Conservation (phyloP, 495 filamentous ascomycete species). For the Parachaetomium inaequale region DNA sequence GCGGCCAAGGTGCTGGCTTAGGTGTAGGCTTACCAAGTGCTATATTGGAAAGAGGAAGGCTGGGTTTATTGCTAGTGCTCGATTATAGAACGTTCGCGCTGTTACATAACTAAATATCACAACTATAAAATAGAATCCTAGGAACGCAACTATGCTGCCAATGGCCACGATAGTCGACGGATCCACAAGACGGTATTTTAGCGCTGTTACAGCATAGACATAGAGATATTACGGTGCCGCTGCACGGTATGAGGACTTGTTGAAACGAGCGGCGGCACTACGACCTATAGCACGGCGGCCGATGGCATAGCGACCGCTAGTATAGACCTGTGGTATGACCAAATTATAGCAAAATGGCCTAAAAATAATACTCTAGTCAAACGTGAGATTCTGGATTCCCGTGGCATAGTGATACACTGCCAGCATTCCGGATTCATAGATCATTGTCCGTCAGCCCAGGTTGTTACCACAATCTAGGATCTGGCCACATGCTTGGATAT, state of each 20-base stretch:
- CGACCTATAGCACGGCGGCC: slow-evolving; percentile 1
- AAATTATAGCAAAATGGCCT: not conserved
- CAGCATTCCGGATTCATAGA: not conserved
- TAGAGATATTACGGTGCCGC: slow-evolving; percentile 5
- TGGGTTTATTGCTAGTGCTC: not conserved
- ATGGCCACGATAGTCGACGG: no score
- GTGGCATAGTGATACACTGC: not conserved
- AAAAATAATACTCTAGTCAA: slow-evolving; percentile 4
- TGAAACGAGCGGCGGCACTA: slow-evolving; percentile 6
- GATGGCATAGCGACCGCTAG: not conserved
- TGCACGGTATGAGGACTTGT: not conserved
- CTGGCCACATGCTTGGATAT: not conserved
- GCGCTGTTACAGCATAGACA: not conserved
- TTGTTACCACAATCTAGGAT: not conserved
- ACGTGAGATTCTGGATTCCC: not conserved
- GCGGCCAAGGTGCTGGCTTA: not conserved
- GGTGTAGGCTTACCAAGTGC: not conserved
- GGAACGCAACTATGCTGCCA: no score
- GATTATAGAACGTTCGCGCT: no score
- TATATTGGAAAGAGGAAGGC: not conserved
- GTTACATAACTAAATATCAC: no score
- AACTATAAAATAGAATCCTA: no score
- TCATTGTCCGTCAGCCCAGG: not conserved
- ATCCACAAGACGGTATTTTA: no score
- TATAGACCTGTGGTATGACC: not conserved